Base-by-base conservation (phyloP, 208 protist genomes). In the Leishmania tarentolae region DNA sequence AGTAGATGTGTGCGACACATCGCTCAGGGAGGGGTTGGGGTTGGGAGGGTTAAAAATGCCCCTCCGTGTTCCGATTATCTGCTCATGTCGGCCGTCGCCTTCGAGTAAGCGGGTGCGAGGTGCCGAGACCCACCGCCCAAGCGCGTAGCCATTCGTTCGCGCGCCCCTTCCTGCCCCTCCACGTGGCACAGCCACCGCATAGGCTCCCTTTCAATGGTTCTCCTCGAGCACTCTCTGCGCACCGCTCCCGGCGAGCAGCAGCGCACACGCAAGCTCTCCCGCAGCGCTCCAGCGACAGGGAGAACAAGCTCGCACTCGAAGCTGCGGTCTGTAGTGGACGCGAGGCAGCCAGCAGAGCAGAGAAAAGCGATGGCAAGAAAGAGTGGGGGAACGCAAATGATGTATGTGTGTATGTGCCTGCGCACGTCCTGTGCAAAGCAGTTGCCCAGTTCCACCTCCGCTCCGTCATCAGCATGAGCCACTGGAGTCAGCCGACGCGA, bases 321-420 rank as follows among this genome's bases (percentile, higher is more conserved):
- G 42, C 11, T 35, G 42, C 21, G 11, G 5, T 46, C 68, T 72
- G 19, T 35, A 6, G 40, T 50, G 42, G 9, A 35, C 65, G 21
- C 37, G 19, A 72, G 68, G 47, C 68, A 72, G 24, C 68, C 42
- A 35, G 17, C 24, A 28, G 52, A 46, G 68, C 4, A 72, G 68
- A 72, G 21, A 71, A 8, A 47, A 47, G 21, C 7, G 5, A 37
- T 9, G 68, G 21, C 37, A 50, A 72, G 37, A 50, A 19, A 50
- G 68, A 72, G 68, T 50, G 68, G 68, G 68, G 68, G 68, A 72
- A 72, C 21, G 68, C 68, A 72, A 40, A 35, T 46, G 37, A 46
- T 28, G 68, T 50, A 40, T 46, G 37, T 35, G 68, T 50, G 65
- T 46, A 42, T 35, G 35, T 50, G 24, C 59, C 8, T 13, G n/a